Evolutionary conservation across 257 asterid species (phyloP), one percentile per base, ranked within the genome.

Genomic region (Scutellaria baicalensis): DNA sequence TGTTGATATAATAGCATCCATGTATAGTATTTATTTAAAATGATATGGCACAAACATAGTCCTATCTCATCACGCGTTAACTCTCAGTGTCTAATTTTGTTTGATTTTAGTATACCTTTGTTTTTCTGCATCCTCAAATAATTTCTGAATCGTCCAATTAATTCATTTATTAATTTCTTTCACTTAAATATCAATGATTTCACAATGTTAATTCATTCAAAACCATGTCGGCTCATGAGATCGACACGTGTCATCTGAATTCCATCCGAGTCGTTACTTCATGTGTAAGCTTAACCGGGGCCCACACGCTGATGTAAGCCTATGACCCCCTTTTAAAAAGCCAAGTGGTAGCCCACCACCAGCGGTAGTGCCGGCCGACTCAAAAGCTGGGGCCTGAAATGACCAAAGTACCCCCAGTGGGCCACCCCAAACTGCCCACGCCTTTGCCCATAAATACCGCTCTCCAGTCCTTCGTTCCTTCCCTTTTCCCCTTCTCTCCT

Each of bases 361-460:
- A 75, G 73, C 54, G 35, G 45, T 78, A 82, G 87, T 88, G 95
- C 78, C 75, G 70, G 68, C 80, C 85, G 95, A 89, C 96, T 87
- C 95, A 80, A 84, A 87, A 87, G 91, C 65, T 21, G 1, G 12
- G 5, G 14, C 51, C 8, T 0, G 0, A 78, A 62, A 78, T 64
- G n/a, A 84, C 95, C 12, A 60, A 77, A 80, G n/a, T 66, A 23
- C 78, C 96, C 95, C 50, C 64, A 1, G 57, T 51, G 68, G 84
- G 75, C 75, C 83, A 39, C 80, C 40, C 18, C 65, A 6, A 70
- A 31, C 74, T 2, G 23, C 73, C 67, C 55, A 4, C 13, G 4
- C 68, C n/a, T 70, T 71, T 64, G 38, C 59, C 83, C 48, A 21
- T 92, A 88, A 89, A 90, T 89, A 81, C 91, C 80, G 20, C 69